Evolutionary conservation across 2,329 filamentous ascomycete genomes (phyloP), one percentile per base, ranked within the genome.

Genomic region (Fusarium bactridioides): DNA sequence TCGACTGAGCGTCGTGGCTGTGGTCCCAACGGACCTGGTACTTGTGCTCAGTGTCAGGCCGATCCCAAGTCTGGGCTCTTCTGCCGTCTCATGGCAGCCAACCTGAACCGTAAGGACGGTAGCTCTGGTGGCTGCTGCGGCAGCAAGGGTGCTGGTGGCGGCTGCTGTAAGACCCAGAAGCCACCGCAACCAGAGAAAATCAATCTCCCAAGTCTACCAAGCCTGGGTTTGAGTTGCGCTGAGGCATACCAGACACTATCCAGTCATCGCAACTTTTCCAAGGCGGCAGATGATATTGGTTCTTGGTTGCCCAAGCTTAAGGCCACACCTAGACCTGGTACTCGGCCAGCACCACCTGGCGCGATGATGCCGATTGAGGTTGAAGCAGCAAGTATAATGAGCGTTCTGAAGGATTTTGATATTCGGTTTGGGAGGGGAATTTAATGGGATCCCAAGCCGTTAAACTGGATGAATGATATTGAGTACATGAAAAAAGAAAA

Each of bases 341-440:
- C 67, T 69, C 76, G 70, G 70, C 76, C 76, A 78, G 64, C 74
- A 35, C 61, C 82, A 56, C 78, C 79, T 61, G 80, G 79, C 60
- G 81, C 83, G 68, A 84, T 84, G 61, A 86, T 87, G 45, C 90
- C 92, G 3, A 90, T 94, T 76, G 93, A 95, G 79, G 92, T 95
- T 21, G 93, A 95, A 81, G 92, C 93, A 11, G 93, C 93, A 2
- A 94, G 92, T 80, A 94, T 95, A 61, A 94, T 95, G 93, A 92
- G 91, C 45, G 93, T 94, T n/a, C 82, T 95, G 67, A 93, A 93
- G 80, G 91, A 93, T 71, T 95, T 95, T 82, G 93, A 95, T 77
- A 86, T 93, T 55, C 84, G 93, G 60, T 95, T 95, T 79, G 90
- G 90, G 43, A 77, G 81, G 41, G 80, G 82, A 53, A 79, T 79